Evolutionary conservation across 345 rosid species (phyloP).

Genomic region (Gossypium thurberi): DNA sequence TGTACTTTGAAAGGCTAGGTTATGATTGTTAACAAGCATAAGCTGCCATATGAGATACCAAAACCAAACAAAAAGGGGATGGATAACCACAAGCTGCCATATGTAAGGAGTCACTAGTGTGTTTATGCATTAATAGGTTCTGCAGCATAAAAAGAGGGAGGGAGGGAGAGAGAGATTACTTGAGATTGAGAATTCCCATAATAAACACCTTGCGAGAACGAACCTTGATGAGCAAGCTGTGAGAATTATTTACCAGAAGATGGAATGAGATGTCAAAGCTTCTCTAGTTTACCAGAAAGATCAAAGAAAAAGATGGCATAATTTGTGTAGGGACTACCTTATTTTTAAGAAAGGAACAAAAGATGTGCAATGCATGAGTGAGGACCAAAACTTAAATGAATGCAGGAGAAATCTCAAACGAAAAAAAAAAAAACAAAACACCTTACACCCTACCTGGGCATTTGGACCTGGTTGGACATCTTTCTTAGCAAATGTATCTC

Average conservation of each 20-base stretch:
- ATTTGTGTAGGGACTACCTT: neutral
- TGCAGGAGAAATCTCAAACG: neutral
- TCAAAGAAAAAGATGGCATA: conserved; percentile 7
- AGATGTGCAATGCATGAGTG: neutral
- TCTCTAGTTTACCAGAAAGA: neutral
- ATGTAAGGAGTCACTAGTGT: neutral
- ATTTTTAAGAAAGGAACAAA: neutral
- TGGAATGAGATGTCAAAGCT: neutral
- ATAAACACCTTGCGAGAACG: conserved; percentile 40
- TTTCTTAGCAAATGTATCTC: conserved; percentile 49
- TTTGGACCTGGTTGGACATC: conserved; percentile 46
- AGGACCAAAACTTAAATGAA: neutral
- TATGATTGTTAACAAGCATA: neutral
- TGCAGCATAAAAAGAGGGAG: conserved; percentile 12
- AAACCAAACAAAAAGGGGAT: neutral
- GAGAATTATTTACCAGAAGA: conserved; percentile 16
- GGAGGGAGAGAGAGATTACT: conserved; percentile 31
- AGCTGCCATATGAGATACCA: neutral
- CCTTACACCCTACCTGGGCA: conserved; percentile 39
- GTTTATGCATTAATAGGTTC: neutral
- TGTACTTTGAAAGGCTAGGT: neutral
- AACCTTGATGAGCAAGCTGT: conserved; percentile 61
- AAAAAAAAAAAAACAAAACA: neutral
- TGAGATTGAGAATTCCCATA: conserved; percentile 62
- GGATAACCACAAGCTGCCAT: neutral